Base-by-base conservation (phyloP, 2,329 filamentous ascomycete genomes). In the Colletotrichum horii region DNA sequence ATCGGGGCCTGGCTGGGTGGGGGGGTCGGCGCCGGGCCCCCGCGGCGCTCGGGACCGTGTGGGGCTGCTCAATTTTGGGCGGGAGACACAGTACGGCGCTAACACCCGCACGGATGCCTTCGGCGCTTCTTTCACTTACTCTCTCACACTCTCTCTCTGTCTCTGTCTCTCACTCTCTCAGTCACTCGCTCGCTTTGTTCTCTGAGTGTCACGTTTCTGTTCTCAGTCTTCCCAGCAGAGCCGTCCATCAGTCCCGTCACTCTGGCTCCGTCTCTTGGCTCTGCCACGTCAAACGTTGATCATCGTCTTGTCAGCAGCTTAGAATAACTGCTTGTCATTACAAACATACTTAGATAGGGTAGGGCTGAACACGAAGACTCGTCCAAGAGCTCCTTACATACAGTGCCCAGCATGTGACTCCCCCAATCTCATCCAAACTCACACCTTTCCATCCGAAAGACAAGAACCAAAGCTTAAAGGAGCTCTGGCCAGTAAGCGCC, bases 31-130 rank as follows among this genome's bases (percentile, higher is more conserved):
- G 24, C 26, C 62, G 62, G 70, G 52, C 55, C 58, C 22, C 22
- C 9, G 26, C 32, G 48, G 58, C 58, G 58, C 34, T 34, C 70
- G 64, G 70, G 26, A 60, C 58, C 64, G 38, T 32, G 70, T 58
- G 73, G 70, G 64, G 22, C 55, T 12, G 43, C 65, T 15, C 14
- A 64, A 60, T 26, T 6, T n/a, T 61, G 22, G 56, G 66, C 30
- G 16, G 26, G 16, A 70, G 32, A 30, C 24, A 69, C 74, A 74
- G 74, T 74, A 65, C 48, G 64, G 58, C 58, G 43, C 65, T 76
- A 74, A 60, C 32, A 52, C 38, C 58, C 70, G 48, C 70, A 76
- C 74, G 28, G 70, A 58, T 6, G 38, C 6, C 16, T 6, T 61
- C 55, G 55, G 15, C 22, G n/a, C 22, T 28, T 34, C 30, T 38